Evolutionary conservation across 2,329 filamentous ascomycete genomes (phyloP), one percentile per base, ranked within the genome.

Genomic region (Neoscytalidium dimidiatum): DNA sequence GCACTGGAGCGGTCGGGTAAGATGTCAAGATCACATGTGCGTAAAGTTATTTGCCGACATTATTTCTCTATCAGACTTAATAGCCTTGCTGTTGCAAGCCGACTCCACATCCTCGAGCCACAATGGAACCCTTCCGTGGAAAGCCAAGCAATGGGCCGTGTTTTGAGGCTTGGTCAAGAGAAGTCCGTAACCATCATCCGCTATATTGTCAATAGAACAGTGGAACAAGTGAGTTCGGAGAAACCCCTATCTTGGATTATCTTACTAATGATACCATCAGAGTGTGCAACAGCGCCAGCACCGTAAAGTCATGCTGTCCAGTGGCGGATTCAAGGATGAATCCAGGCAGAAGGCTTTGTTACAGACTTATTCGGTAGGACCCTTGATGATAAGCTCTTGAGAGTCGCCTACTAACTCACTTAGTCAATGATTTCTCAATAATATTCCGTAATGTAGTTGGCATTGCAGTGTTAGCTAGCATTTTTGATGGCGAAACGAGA

Each of bases 71-170:
- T n/a, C 14, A 19, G 4, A 5, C 14, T 21, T 0, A 5, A 57
- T 21, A 68, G 71, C 44, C 67, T 72, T 19, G 63, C 70, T 0
- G 64, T 68, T 6, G 72, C 68, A 1, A 69, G 57, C 21, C 66
- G 63, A 6, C 66, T 69, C 17, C 68, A 71, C 49, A 66, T 75
- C 5, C 8, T 75, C 6, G 71, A 75, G 46, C 73, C 72, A 23
- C 72, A 75, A 46, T 74, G 73, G 71, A 74, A 73, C 51, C 71
- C 73, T 11, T 71, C 69, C 11, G 68, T 74, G 9, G 72, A 74
- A 61, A 66, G 65, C 3, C 72, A 75, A 51, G 72, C 72, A 19
- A 66, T 75, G 2, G 68, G 65, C n/a, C 66, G 72, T 4, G 64
- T 69, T 0, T 62, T 70, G 19, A 64, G 73, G 41, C 43, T 74